Conservation (phyloP, 306 rosid genomes). For the Medicago arabica region DNA sequence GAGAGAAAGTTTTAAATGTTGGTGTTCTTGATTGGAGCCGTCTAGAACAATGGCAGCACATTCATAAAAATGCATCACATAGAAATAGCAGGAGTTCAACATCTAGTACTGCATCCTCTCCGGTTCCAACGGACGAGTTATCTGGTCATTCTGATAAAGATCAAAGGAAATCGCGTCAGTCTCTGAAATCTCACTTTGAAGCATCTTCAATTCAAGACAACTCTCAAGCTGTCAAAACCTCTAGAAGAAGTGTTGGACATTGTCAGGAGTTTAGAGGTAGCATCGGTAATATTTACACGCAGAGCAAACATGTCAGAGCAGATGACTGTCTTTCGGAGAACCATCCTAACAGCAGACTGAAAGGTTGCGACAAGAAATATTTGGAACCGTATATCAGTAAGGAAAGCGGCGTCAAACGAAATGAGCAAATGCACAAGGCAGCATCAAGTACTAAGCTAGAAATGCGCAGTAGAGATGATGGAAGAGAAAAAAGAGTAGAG, state of each 20-base stretch:
- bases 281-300: slow-evolving; percentile 40
- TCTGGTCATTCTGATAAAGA: slow-evolving; percentile 58
- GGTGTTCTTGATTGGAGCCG: slow-evolving; percentile 96
- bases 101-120: slow-evolving; percentile 57
- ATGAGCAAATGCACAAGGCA: slow-evolving; percentile 38
- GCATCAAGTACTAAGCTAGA: slow-evolving; percentile 41
- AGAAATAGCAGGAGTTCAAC: slow-evolving; percentile 54
- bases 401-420: slow-evolving; percentile 45
- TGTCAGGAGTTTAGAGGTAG: slow-evolving; percentile 48
- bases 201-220: slow-evolving; percentile 51
- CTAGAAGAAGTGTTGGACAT: slow-evolving; percentile 46
- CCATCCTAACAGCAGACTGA: slow-evolving; percentile 40
- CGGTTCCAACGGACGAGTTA: slow-evolving; percentile 59
- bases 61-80: slow-evolving; percentile 53
- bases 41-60: slow-evolving; percentile 76
- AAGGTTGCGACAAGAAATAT: slow-evolving; percentile 46
- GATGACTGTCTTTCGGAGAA: slow-evolving; percentile 47
- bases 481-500: slow-evolving; percentile 45
- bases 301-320: slow-evolving; percentile 46
- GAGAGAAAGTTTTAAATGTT: slow-evolving; percentile 75
- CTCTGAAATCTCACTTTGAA: slow-evolving; percentile 61
- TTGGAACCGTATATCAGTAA: slow-evolving; percentile 39
- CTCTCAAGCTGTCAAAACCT: slow-evolving; percentile 49
- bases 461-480: slow-evolving; percentile 46
- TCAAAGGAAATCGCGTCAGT: slow-evolving; percentile 51